Evolutionary conservation across 345 rosid species (phyloP).

Genomic region (Populus nigra): DNA sequence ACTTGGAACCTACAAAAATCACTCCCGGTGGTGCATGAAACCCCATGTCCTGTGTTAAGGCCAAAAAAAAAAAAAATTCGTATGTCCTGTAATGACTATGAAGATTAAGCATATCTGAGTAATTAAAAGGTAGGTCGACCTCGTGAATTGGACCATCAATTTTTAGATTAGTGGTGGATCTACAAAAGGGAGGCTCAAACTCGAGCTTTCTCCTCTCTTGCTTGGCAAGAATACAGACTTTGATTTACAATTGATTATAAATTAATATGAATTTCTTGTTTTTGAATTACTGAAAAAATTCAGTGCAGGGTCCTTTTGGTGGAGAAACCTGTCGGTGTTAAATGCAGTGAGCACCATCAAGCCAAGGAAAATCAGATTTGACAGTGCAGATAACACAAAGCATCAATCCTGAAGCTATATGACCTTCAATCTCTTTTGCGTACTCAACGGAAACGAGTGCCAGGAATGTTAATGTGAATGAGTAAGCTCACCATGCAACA

Average conservation of each 20-base stretch:
- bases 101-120: no score
- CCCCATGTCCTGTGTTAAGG: no score
- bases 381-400: constrained; percentile 42
- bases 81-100: no score
- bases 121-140: no score
- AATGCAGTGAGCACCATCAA: constrained; percentile 51
- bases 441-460: constrained; percentile 57
- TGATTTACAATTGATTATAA: neutral
- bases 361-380: constrained; percentile 47
- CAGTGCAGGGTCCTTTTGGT: constrained; percentile 35
- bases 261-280: no score
- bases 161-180: no score
- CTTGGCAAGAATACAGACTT: neutral
- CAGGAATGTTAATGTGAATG: constrained; percentile 53
- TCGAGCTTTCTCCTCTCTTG: no score
- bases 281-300: neutral
- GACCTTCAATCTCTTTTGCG: constrained; percentile 43
- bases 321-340: constrained; percentile 29
- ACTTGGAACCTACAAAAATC: no score
- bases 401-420: constrained; percentile 39
- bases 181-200: no score
- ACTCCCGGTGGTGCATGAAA: no score
- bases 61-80: no score
- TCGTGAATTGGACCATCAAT: no score
- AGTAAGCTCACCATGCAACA: constrained; percentile 71